phyloP scores from a whole-genome alignment of 2,329 filamentous ascomycete species.

The Ophiocordyceps camponoti-saundersi region DNA sequence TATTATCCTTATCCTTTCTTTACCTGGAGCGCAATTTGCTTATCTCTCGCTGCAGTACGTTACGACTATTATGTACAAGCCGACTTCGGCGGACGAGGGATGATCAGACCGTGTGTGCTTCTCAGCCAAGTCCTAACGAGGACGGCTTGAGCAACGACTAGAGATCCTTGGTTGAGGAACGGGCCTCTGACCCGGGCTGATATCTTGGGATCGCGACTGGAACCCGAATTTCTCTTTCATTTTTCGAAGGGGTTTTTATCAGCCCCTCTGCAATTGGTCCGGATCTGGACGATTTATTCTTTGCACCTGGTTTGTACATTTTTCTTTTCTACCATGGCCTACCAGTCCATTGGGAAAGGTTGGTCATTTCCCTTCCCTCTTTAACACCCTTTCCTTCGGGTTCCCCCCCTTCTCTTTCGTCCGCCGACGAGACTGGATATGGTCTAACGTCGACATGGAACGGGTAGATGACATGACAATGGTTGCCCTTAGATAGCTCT shows the following conservation, averaged over 20 bases:
- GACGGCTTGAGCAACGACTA: neutral
- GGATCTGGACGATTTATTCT: neutral
- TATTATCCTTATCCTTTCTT: neutral
- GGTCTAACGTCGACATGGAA: neutral
- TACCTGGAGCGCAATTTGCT: neutral
- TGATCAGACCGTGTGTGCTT: constrained; percentile 3
- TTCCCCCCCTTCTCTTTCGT: neutral
- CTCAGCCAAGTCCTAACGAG: neutral
- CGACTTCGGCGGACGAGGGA: constrained; percentile 43
- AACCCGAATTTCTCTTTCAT: neutral
- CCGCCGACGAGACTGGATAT: neutral
- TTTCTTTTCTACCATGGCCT: neutral
- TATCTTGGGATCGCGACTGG: neutral
- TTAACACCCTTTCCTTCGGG: neutral
- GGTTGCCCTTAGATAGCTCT: neutral
- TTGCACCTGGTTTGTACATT: neutral
- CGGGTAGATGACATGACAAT: neutral
- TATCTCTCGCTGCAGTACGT: constrained; percentile 50
- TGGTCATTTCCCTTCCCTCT: no score
- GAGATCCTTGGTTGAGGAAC: no score
- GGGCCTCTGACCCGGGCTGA: neutral
- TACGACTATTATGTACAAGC: constrained; percentile 95
- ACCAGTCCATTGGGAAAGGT: no score
- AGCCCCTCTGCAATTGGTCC: neutral
- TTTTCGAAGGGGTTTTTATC: neutral